Conservation (phyloP, 441 rosid genomes). For the Euphorbia schlechtendalii region DNA sequence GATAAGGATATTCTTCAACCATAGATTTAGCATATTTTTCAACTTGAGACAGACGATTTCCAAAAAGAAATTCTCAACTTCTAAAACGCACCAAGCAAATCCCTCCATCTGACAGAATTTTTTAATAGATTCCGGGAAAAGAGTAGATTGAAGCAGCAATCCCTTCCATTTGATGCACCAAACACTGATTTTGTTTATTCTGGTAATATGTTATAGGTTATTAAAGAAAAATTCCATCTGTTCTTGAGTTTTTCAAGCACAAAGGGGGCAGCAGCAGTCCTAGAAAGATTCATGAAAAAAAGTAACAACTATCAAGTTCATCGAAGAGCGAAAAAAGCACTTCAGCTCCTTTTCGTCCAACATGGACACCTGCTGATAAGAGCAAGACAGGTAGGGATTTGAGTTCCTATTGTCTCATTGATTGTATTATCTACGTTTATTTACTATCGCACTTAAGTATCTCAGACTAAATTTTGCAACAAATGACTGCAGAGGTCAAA, state of each 20-base stretch:
- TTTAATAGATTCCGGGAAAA: slow-evolving; percentile 79
- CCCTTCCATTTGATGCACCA: slow-evolving; percentile 46
- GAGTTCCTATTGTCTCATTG: slow-evolving; percentile 7
- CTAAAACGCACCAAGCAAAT: too few relatives aligned
- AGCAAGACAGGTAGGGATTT: slow-evolving; percentile 60
- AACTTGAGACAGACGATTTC: too few relatives aligned
- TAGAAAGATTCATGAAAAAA: slow-evolving; percentile 37
- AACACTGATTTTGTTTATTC: slow-evolving; percentile 32
- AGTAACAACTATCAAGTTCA: slow-evolving; percentile 40
- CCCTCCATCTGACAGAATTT: slow-evolving; percentile 66
- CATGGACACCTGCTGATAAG: slow-evolving; percentile 69
- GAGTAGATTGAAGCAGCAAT: slow-evolving; percentile 56
- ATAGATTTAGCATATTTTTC: slow-evolving; percentile 30
- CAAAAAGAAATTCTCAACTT: too few relatives aligned
- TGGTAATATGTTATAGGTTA: slow-evolving; percentile 34
- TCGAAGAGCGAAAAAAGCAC: slow-evolving; percentile 29
- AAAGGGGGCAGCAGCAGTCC: slow-evolving; percentile 56
- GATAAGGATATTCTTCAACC: slow-evolving; percentile 32
- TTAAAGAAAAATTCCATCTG: slow-evolving; percentile 68
- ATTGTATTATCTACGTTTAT: not conserved
- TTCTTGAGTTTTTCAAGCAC: slow-evolving; percentile 73
- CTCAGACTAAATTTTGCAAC: slow-evolving; percentile 58
- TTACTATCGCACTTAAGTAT: slow-evolving; percentile 8
- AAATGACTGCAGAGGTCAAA: slow-evolving; percentile 55
- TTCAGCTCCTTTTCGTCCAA: slow-evolving; percentile 32